Percentiles rank a stretch among this genome's conserved stretches.
phyloP scores from a whole-genome alignment of 2,329 filamentous ascomycete genomes.

The Botryosphaeria dothidea region DNA sequence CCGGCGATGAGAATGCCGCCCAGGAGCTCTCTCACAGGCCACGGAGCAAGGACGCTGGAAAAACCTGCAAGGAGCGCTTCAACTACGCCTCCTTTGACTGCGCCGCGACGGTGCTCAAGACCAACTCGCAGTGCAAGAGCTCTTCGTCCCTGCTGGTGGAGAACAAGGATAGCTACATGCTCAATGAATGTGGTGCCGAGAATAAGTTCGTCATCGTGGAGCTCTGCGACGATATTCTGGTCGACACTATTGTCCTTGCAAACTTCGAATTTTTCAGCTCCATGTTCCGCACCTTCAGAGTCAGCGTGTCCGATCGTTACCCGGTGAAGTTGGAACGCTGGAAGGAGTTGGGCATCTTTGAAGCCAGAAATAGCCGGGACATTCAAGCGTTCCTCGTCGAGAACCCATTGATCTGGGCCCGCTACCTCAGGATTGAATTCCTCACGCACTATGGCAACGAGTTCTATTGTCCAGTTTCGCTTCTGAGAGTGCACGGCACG shows the following conservation, averaged over 20 bases:
- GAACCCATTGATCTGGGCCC: conserved; percentile 92
- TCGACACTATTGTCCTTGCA: conserved; percentile 94
- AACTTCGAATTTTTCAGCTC: conserved; percentile 99
- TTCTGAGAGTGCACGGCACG: conserved; percentile 88
- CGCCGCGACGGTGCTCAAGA: conserved; percentile 89
- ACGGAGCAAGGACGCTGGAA: conserved; percentile 89
- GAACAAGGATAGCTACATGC: conserved; percentile 98
- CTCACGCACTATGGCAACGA: conserved; percentile 93
- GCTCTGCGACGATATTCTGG: conserved; percentile 80
- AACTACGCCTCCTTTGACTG: conserved; percentile 98
- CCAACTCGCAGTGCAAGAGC: conserved; percentile 82
- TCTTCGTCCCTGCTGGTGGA: conserved; percentile 87
- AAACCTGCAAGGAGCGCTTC: conserved; percentile 95
- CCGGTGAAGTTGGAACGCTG: conserved; percentile 91
- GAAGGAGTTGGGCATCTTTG: conserved; percentile 84
- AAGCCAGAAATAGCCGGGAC: conserved; percentile 88
- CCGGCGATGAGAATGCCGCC: background rate
- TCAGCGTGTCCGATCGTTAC: conserved; percentile 93
- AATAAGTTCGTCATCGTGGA: conserved; percentile 97
- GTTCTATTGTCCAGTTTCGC: conserved; percentile 90
- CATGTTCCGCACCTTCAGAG: conserved; percentile 86
- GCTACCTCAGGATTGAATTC: conserved; percentile 90
- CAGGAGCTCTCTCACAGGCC: conserved; percentile 35
- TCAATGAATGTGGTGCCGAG: conserved; percentile 80
- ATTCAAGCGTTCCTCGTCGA: conserved; percentile 94